phyloP scores from a whole-genome alignment of 2,329 filamentous ascomycete species.

The Talaromyces sp. region DNA sequence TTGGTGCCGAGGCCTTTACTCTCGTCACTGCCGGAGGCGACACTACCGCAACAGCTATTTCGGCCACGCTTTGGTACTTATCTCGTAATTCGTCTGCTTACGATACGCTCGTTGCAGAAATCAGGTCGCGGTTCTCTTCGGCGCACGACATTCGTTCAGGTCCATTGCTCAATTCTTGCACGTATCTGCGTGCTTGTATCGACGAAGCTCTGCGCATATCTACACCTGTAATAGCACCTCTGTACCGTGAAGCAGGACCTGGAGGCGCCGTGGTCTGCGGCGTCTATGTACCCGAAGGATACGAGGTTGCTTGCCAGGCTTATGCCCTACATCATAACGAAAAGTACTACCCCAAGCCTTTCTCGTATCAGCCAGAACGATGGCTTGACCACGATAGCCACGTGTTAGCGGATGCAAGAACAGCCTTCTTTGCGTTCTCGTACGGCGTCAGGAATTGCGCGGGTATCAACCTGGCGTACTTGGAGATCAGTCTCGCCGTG shows the following conservation, averaged over 20 bases:
- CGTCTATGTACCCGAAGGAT: conserved; percentile 6
- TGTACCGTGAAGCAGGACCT: conserved; percentile 11
- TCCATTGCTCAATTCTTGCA: background rate
- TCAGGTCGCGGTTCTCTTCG: background rate
- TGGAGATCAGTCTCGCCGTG: background rate
- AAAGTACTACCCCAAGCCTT: conserved; percentile 12
- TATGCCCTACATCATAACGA: conserved; percentile 14
- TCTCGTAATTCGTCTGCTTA: conserved; percentile 7
- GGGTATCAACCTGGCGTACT: background rate
- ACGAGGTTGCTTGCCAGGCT: background rate
- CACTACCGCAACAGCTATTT: conserved; percentile 7
- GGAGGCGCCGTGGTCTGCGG: conserved; percentile 5
- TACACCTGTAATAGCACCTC: background rate
- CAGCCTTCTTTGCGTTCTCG: background rate
- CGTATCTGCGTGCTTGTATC: conserved; percentile 12
- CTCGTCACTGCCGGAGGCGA: conserved; percentile 8
- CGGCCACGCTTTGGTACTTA: conserved; percentile 10
- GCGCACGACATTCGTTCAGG: background rate
- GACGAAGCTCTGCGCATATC: conserved; percentile 11
- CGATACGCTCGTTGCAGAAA: background rate
- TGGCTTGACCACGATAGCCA: background rate
- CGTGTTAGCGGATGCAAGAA: background rate
- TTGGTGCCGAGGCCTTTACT: conserved; percentile 5
- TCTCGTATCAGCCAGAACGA: conserved; percentile 8
- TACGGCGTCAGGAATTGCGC: background rate